These are phyloP conservation scores for Byssothecium circinans DNA, from an alignment of 2,329 filamentous ascomycete species.

Conservation along the genomic window DNA sequence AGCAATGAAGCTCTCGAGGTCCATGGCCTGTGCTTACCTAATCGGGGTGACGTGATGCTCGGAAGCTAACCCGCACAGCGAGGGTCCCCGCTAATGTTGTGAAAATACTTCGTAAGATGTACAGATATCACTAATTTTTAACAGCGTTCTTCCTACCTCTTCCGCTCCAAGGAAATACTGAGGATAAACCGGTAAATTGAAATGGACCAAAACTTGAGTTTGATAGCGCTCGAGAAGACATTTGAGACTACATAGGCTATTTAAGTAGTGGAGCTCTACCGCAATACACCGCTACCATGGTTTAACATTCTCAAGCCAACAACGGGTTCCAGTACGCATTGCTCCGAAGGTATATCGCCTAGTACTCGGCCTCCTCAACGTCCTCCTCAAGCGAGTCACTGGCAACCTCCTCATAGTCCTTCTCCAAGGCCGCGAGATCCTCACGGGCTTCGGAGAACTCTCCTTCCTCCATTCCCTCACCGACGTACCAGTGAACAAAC, in stretches of 20 bases:
- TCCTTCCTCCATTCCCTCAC: constrained; percentile 90
- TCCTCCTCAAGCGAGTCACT: constrained; percentile 66
- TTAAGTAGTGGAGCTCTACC: not conserved
- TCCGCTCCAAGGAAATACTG: too few species aligned
- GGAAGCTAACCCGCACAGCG: not conserved
- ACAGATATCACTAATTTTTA: too few species aligned
- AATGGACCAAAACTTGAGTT: not conserved
- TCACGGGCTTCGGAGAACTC: constrained; percentile 87
- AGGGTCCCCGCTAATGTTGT: too few species aligned
- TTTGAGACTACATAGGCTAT: not conserved
- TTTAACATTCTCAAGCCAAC: constrained; percentile 14
- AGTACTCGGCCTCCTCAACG: constrained; percentile 56
- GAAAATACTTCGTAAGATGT: too few species aligned
- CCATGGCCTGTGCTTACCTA: constrained; percentile 6
- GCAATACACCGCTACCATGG: not conserved
- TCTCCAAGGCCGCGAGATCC: constrained; percentile 81
- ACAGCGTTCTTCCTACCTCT: too few species aligned
- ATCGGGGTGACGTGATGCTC: constrained; percentile 4
- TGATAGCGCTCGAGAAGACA: not conserved
- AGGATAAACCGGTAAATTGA: too few species aligned
- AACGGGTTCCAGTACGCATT: constrained; percentile 15
- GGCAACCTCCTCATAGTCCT: constrained; percentile 84
- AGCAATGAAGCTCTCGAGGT: not conserved
- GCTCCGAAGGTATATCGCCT: constrained; percentile 34
- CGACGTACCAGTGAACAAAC: constrained; percentile 79